Percentiles rank a stretch among this genome's conserved stretches.
phyloP scores from a whole-genome alignment of 2,329 filamentous ascomycete species.

The Ophiostoma perfectum region DNA sequence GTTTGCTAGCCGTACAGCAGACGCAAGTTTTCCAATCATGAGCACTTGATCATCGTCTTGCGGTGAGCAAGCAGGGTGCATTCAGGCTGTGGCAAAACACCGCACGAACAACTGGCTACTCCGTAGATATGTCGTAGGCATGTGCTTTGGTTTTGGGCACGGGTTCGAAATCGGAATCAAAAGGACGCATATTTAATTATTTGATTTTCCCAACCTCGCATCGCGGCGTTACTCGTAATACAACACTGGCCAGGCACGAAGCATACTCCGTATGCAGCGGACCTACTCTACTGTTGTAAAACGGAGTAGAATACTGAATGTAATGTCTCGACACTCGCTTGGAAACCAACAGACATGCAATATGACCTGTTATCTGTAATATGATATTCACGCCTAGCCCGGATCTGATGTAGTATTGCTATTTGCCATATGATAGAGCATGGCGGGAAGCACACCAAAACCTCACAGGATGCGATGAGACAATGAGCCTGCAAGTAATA shows the following conservation, averaged over 20 bases:
- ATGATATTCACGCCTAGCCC: constrained; percentile 2
- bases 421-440: neutral
- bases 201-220: neutral
- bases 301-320: neutral
- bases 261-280: too few relatives aligned
- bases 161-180: neutral
- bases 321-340: neutral
- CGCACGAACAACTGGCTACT: neutral
- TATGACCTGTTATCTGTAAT: constrained; percentile 5
- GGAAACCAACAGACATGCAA: neutral
- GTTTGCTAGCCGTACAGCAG: neutral
- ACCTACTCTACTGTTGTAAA: too few relatives aligned
- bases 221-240: neutral
- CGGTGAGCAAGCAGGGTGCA: neutral
- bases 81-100: neutral
- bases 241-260: neutral
- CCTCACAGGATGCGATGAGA: neutral
- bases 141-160: neutral
- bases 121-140: neutral
- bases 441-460: neutral
- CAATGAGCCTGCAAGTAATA: neutral
- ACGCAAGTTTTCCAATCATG: constrained; percentile 1
- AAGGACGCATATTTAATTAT: neutral
- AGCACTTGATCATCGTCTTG: neutral
- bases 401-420: constrained; percentile 13